Conservation (phyloP, 345 rosid species). For the Gynandropsis gynandra region DNA sequence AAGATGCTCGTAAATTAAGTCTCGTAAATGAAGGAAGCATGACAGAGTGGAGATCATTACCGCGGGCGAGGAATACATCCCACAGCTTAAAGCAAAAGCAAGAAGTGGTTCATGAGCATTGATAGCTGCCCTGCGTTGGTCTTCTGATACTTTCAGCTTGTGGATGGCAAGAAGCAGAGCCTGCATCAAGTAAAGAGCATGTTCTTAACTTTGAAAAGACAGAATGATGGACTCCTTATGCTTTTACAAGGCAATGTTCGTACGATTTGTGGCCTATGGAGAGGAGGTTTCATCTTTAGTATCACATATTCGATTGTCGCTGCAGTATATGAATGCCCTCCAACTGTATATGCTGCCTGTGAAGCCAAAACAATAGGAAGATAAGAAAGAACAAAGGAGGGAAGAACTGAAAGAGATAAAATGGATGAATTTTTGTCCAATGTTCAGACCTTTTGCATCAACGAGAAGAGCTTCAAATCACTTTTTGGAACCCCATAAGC, state of each 20-base stretch:
- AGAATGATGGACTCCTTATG: neutral
- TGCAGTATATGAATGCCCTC: conserved; percentile 84
- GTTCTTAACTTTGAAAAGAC: conserved; percentile 4
- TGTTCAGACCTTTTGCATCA: conserved; percentile 83
- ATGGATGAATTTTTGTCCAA: conserved; percentile 12
- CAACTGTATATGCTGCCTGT: conserved; percentile 90
- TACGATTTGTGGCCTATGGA: conserved; percentile 84
- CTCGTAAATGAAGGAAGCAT: too few species aligned
- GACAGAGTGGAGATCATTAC: conserved; percentile 42
- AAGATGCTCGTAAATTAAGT: too few species aligned
- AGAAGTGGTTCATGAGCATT: conserved; percentile 60
- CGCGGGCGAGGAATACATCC: conserved; percentile 93
- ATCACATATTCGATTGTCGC: conserved; percentile 67
- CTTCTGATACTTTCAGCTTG: conserved; percentile 75
- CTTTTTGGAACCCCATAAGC: conserved; percentile 97
- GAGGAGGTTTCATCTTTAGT: conserved; percentile 88
- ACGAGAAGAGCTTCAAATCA: conserved; percentile 82
- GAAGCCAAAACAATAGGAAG: conserved; percentile 9
- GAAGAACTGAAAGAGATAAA: neutral
- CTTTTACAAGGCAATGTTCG: conserved; percentile 10
- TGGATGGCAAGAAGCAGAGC: conserved; percentile 81
- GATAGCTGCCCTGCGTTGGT: conserved; percentile 57
- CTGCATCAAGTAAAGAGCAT: conserved; percentile 25
- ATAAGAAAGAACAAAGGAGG: conserved; percentile 6
- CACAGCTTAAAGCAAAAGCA: conserved; percentile 75